A percentile compares a stretch with the other conserved stretches of the same genome.
These are phyloP conservation scores for Exophiala calicioides DNA, from an alignment of 2,329 filamentous ascomycete species.

Conservation along the genomic window DNA sequence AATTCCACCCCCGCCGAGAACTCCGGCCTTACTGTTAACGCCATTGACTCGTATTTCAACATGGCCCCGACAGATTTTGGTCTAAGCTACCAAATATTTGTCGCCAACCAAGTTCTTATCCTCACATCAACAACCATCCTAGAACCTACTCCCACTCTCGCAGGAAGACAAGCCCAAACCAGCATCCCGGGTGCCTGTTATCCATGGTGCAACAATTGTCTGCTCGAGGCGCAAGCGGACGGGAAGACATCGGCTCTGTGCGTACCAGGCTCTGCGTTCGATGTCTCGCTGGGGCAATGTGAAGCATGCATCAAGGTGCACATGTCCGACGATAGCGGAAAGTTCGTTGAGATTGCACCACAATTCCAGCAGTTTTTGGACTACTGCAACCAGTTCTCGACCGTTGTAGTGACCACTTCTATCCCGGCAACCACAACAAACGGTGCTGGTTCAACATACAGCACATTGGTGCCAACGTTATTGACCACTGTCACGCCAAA, in stretches of 20 bases:
- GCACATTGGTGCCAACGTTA: conserved; percentile 3
- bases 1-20: conserved; percentile 39
- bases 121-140: conserved; percentile 49
- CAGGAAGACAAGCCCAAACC: conserved; percentile 31
- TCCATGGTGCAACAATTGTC: conserved; percentile 54
- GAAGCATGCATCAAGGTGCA: conserved; percentile 42
- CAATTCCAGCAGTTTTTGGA: conserved; percentile 49
- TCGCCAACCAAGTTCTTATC: conserved; percentile 43
- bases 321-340: conserved; percentile 30
- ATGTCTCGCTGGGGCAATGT: conserved; percentile 42
- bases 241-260: conserved; percentile 57
- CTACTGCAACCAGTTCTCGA: conserved; percentile 44
- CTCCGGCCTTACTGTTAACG: conserved; percentile 15
- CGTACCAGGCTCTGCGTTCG: conserved; percentile 45
- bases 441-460: conserved; percentile 8
- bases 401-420: conserved; percentile 17
- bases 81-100: conserved; percentile 64
- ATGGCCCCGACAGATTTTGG: conserved; percentile 65
- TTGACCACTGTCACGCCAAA: conserved; percentile 20
- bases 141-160: conserved; percentile 23
- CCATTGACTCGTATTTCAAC: conserved; percentile 57
- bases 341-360: conserved; percentile 38
- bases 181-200: conserved; percentile 54
- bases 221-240: conserved; percentile 46
- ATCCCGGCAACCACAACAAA: conserved; percentile 15